Conservation (phyloP, 2,329 filamentous ascomycete genomes). For the Botrytis byssoidea region DNA sequence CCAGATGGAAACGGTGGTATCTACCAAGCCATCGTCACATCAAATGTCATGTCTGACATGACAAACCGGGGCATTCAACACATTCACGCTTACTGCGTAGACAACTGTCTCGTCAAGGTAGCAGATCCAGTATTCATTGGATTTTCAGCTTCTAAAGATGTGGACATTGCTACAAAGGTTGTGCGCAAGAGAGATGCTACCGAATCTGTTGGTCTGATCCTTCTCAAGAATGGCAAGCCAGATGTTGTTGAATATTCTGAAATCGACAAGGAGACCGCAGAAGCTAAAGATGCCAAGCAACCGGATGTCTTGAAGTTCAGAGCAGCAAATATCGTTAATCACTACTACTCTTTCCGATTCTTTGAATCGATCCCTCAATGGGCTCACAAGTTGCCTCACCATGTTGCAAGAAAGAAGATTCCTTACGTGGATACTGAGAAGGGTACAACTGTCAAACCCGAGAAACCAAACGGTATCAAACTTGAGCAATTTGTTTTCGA, state of each 20-base stretch:
- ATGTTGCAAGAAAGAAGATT: constrained; percentile 98
- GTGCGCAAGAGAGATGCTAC: constrained; percentile 96
- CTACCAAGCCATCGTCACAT: constrained; percentile 83
- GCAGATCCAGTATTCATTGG: constrained; percentile 95
- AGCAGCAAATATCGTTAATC: constrained; percentile 98
- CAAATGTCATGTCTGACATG: constrained; percentile 84
- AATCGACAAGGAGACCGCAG: constrained; percentile 84
- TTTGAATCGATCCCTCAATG: constrained; percentile 86
- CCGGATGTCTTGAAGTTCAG: constrained; percentile 86
- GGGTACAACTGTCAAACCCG: constrained; percentile 81
- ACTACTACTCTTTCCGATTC: constrained; percentile 97
- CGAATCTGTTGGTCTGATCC: constrained; percentile 91
- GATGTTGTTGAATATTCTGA: constrained; percentile 99
- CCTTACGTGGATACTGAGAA: constrained; percentile 74
- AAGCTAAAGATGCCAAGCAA: constrained; percentile 81
- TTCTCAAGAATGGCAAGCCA: constrained; percentile 92
- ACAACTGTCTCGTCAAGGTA: constrained; percentile 99
- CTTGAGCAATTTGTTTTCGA: constrained; percentile 99
- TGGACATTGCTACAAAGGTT: constrained; percentile 98
- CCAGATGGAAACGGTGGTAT: constrained; percentile 97
- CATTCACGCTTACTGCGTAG: constrained; percentile 96
- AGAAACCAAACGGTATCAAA: constrained; percentile 97
- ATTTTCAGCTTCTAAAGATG: constrained; percentile 81
- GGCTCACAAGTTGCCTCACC: constrained; percentile 84
- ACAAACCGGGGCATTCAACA: constrained; percentile 85